These are phyloP conservation scores for Jasminum sambac DNA, from an alignment of 257 asterid species.

Conservation along the genomic window DNA sequence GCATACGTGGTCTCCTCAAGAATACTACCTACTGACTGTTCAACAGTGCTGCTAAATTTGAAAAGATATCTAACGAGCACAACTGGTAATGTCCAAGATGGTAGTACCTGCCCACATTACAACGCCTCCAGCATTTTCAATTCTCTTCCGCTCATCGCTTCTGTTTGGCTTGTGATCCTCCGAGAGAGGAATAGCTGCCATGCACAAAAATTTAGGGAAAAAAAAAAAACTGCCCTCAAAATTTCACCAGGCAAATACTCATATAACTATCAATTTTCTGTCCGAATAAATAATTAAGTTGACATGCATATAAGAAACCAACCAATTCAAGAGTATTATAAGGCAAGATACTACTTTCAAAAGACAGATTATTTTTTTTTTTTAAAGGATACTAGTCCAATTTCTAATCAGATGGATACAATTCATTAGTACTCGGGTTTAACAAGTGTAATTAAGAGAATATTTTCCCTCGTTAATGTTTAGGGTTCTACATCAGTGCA, in stretches of 20 bases:
- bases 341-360: neutral
- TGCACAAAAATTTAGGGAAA: conserved; percentile 29
- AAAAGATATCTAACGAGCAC: conserved; percentile 6
- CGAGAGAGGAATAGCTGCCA: conserved; percentile 88
- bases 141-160: conserved; percentile 95
- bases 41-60: conserved; percentile 12
- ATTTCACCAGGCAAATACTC: conserved; percentile 14
- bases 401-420: neutral
- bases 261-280: neutral
- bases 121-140: conserved; percentile 97
- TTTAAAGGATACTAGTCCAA: neutral
- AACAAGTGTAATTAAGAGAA: neutral
- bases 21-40: neutral
- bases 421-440: neutral
- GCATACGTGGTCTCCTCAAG: neutral
- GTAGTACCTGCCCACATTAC: conserved; percentile 99
- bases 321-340: neutral
- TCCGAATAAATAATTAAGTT: neutral
- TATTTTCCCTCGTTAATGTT: neutral
- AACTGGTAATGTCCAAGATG: conserved; percentile 11
- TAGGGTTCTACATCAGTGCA: neutral
- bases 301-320: neutral
- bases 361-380: neutral
- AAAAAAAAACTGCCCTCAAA: conserved; percentile 6
- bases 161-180: conserved; percentile 98